Conservation (phyloP, 371 early-diverging fungal genomes). For the Parasitella parasitica region DNA sequence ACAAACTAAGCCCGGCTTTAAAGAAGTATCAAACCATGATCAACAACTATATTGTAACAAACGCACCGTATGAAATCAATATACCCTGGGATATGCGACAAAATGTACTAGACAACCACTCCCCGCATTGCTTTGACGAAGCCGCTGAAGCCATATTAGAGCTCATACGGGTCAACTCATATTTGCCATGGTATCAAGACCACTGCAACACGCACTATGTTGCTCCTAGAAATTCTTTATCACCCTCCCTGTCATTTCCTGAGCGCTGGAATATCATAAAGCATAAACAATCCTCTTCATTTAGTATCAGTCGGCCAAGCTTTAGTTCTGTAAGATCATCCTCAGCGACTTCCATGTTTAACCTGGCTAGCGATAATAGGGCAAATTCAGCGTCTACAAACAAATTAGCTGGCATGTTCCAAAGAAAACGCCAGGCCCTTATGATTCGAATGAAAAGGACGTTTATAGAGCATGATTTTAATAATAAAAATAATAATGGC, state of each 20-base stretch:
- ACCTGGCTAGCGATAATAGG: not conserved
- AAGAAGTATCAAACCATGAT: conserved; percentile 26
- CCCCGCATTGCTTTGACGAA: conserved; percentile 20
- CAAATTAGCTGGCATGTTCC: not conserved
- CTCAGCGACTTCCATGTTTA: not conserved
- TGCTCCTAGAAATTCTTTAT: not conserved
- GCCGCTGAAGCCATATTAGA: conserved; percentile 38
- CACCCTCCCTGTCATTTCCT: conserved; percentile 14
- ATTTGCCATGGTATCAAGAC: conserved; percentile 14
- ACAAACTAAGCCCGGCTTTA: conserved; percentile 9
- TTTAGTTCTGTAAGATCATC: conserved; percentile 11
- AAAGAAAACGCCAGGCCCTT: conserved; percentile 9
- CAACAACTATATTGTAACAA: conserved; percentile 26
- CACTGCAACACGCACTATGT: not conserved
- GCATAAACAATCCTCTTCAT: not conserved
- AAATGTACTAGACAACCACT: conserved; percentile 19
- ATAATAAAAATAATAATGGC: not conserved
- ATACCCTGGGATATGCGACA: conserved; percentile 49
- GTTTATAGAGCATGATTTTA: not conserved
- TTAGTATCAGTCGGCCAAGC: conserved; percentile 5
- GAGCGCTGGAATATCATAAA: not conserved
- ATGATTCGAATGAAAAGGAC: conserved; percentile 11
- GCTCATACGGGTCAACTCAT: conserved; percentile 32
- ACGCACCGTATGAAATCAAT: conserved; percentile 44
- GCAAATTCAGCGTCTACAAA: not conserved